These are phyloP conservation scores for Tetraselmis chui DNA, from an alignment of 139 green algal genomes.

Conservation along the genomic window DNA sequence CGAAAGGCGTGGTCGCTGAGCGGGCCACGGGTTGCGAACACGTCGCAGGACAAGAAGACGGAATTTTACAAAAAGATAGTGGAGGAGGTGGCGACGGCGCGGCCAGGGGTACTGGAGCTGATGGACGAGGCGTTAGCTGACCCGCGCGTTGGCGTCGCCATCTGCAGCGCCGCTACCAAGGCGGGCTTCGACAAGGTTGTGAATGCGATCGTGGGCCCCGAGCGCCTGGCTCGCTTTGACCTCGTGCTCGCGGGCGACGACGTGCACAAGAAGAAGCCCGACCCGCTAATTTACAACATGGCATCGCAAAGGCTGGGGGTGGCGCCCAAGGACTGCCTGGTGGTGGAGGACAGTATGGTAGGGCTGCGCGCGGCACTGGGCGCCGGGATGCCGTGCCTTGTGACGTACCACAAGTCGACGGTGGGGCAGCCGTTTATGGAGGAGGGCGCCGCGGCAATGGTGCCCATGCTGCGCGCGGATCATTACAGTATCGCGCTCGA, in stretches of 20 bases:
- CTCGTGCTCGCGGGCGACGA: constrained; percentile 28
- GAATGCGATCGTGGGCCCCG: constrained; percentile 24
- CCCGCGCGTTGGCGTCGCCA: constrained; percentile 20
- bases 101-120: constrained; percentile 21
- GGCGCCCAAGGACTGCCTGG: constrained; percentile 23
- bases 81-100: constrained; percentile 19
- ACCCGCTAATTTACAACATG: constrained; percentile 63
- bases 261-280: constrained; percentile 54
- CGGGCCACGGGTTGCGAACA: no score
- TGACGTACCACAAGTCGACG: constrained; percentile 22
- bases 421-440: constrained; percentile 9
- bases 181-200: constrained; percentile 29
- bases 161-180: constrained; percentile 43
- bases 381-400: constrained; percentile 29
- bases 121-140: constrained; percentile 29
- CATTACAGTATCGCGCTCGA: neutral
- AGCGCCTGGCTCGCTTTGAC: constrained; percentile 30
- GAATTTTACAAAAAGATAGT: constrained; percentile 52
- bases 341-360: constrained; percentile 37
- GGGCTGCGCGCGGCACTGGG: constrained; percentile 25
- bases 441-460: constrained; percentile 19
- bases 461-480: neutral
- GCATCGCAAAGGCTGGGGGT: constrained; percentile 25
- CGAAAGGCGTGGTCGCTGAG: no score
- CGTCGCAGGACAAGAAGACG: constrained; percentile 47